Conservation (phyloP, 1,139 yeast genomes). For the Martiniozyma asiatica region DNA sequence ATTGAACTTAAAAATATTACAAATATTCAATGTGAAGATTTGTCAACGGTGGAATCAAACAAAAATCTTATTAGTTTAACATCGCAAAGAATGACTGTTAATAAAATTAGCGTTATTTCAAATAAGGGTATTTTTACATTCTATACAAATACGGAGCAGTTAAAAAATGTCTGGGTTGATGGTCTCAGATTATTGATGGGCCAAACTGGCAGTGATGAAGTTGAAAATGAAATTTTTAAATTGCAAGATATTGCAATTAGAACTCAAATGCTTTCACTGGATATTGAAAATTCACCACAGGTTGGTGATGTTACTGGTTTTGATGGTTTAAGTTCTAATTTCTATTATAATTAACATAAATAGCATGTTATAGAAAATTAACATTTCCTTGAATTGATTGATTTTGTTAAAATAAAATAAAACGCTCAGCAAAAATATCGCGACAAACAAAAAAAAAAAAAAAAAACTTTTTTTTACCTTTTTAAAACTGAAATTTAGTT, state of each 20-base stretch:
- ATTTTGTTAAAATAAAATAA: too few species aligned
- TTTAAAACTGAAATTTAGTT: too few species aligned
- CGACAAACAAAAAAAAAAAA: too few species aligned
- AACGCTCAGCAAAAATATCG: too few species aligned
- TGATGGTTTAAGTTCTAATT: too few species aligned
- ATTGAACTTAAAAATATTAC: slow-evolving; percentile 26
- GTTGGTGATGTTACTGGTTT: too few species aligned
- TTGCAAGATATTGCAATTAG: slow-evolving; percentile 50
- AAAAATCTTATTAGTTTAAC: slow-evolving; percentile 15
- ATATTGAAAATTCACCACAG: too few species aligned
- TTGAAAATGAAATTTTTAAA: slow-evolving; percentile 44
- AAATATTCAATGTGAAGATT: slow-evolving; percentile 30
- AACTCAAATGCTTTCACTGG: slow-evolving; percentile 52
- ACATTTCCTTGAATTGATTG: too few species aligned
- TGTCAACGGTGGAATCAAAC: slow-evolving; percentile 8
- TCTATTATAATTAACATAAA: too few species aligned
- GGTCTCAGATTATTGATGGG: slow-evolving; percentile 51
- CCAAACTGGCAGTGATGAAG: slow-evolving; percentile 33
- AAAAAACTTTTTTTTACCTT: too few species aligned
- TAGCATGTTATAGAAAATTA: too few species aligned
- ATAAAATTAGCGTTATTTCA: slow-evolving; percentile 21
- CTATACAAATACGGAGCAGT: slow-evolving; percentile 61
- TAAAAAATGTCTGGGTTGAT: slow-evolving; percentile 68
- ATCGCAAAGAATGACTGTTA: slow-evolving; percentile 18
- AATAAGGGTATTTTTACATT: slow-evolving; percentile 34